These are phyloP conservation scores for Capronia epimyces DNA, from an alignment of 2,329 filamentous ascomycete genomes.

Conservation along the genomic window DNA sequence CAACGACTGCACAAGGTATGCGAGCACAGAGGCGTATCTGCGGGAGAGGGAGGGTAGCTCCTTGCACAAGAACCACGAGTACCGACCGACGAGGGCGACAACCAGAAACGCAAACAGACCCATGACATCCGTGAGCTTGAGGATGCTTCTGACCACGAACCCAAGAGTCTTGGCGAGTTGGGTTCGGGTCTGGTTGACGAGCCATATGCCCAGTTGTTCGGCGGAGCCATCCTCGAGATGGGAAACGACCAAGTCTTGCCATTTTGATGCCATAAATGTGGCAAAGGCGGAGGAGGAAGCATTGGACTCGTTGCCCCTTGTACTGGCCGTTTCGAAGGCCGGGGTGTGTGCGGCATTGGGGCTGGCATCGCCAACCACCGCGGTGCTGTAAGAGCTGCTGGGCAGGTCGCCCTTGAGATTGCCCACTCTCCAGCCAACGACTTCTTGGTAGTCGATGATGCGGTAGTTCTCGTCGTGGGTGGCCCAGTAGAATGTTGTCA, in stretches of 20 bases:
- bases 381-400: slow-evolving; percentile 1
- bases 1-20: neutral
- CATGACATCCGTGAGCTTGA: neutral
- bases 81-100: neutral
- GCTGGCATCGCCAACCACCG: neutral
- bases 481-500: slow-evolving; percentile 1
- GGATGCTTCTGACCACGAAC: neutral
- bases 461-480: neutral
- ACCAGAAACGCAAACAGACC: neutral
- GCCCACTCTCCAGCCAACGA: slow-evolving; percentile 2
- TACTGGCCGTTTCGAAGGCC: no score
- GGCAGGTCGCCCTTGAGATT: neutral
- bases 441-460: neutral
- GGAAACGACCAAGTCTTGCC: neutral
- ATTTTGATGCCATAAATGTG: neutral
- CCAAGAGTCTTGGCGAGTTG: neutral
- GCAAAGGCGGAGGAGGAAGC: neutral
- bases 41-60: neutral
- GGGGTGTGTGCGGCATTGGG: no score
- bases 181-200: neutral
- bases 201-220: neutral
- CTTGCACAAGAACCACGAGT: neutral
- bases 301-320: neutral
- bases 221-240: neutral
- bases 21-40: neutral